phyloP scores from a whole-genome alignment of 2,329 filamentous ascomycete genomes.

The Penicillium occitanis region DNA sequence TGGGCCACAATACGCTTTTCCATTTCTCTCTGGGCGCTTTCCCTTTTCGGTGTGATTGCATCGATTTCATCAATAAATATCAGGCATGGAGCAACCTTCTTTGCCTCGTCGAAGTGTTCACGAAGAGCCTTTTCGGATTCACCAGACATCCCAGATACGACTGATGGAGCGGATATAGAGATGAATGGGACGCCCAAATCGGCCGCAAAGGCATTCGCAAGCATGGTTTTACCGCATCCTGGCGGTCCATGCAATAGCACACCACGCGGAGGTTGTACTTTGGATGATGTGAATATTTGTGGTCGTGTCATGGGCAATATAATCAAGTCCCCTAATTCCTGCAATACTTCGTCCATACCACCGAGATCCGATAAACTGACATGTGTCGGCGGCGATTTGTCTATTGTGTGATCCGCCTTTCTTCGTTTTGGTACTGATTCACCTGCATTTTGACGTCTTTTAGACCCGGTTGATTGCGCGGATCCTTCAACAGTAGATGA shows the following conservation, averaged over 20 bases:
- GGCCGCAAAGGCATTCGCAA: constrained; percentile 76
- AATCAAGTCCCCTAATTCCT: constrained; percentile 68
- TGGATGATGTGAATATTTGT: constrained; percentile 63
- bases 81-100: constrained; percentile 79
- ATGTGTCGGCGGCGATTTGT: constrained; percentile 65
- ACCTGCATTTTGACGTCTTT: constrained; percentile 62
- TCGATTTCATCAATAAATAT: constrained; percentile 94
- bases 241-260: constrained; percentile 80
- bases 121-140: constrained; percentile 85
- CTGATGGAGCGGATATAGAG: constrained; percentile 74
- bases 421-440: constrained; percentile 67
- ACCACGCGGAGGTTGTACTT: constrained; percentile 69
- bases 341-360: constrained; percentile 70
- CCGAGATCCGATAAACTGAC: constrained; percentile 71
- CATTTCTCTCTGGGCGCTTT: constrained; percentile 82
- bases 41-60: constrained; percentile 81
- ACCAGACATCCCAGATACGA: constrained; percentile 84
- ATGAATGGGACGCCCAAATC: constrained; percentile 75
- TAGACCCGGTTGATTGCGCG: constrained; percentile 32
- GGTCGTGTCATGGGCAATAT: constrained; percentile 70
- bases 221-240: constrained; percentile 82
- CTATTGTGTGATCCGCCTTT: constrained; percentile 57
- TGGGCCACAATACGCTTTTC: constrained; percentile 83
- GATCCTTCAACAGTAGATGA: constrained; percentile 25
- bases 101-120: constrained; percentile 84